These are phyloP conservation scores for Diaporthe caulivora DNA, from an alignment of 2,329 filamentous ascomycete genomes.

Conservation along the genomic window DNA sequence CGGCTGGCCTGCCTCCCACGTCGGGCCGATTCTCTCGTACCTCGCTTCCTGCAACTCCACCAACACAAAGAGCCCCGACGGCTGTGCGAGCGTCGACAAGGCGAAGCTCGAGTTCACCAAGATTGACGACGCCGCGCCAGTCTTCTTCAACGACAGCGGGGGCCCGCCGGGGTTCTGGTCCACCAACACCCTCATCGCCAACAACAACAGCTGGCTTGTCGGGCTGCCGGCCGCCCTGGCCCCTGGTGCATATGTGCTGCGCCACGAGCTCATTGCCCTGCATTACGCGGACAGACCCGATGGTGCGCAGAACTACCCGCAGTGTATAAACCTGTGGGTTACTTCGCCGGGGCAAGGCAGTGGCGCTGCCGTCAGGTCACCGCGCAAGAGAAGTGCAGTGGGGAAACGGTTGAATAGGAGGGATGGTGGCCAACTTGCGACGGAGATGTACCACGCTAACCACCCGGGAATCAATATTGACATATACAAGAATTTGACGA, in stretches of 20 bases:
- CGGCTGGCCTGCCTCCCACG: slow-evolving; percentile 67
- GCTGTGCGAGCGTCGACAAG: slow-evolving; percentile 55
- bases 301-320: slow-evolving; percentile 49
- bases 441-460: slow-evolving; percentile 43
- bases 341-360: slow-evolving; percentile 1
- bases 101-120: slow-evolving; percentile 57
- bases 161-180: slow-evolving; percentile 52
- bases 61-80: slow-evolving; percentile 45
- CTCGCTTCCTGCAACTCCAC: slow-evolving; percentile 50
- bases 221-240: slow-evolving; percentile 57
- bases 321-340: slow-evolving; percentile 49
- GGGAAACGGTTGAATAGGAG: slow-evolving; percentile 23
- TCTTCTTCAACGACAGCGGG: slow-evolving; percentile 43
- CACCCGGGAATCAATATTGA: slow-evolving; percentile 46
- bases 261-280: slow-evolving; percentile 64
- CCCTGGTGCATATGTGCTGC: slow-evolving; percentile 64
- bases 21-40: slow-evolving; percentile 57
- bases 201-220: slow-evolving; percentile 65
- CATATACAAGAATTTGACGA: slow-evolving; percentile 41
- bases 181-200: slow-evolving; percentile 60
- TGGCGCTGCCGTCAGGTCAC: background rate
- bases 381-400: background rate
- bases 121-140: slow-evolving; percentile 53
- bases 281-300: slow-evolving; percentile 44
- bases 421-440: slow-evolving; percentile 39